phyloP scores from a whole-genome alignment of 169 alveolate species.

The Cystoisospora suis region DNA sequence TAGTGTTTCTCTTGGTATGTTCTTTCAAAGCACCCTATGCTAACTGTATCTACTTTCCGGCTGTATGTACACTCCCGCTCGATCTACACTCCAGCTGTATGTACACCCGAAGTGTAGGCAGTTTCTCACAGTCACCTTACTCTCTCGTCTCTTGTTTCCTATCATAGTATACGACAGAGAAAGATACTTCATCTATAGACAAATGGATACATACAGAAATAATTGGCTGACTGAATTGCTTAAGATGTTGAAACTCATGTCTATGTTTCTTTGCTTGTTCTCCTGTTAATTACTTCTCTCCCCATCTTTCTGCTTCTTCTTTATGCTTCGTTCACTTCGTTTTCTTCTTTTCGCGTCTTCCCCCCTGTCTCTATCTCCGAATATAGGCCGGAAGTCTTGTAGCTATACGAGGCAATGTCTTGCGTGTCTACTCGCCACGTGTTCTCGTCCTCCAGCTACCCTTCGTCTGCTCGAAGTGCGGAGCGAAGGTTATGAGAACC shows the following conservation, averaged over 20 bases:
- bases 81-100: no score
- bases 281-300: neutral
- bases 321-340: neutral
- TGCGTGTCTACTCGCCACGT: slow-evolving; percentile 21
- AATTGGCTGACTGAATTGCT: neutral
- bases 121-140: no score
- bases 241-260: neutral
- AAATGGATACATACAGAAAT: neutral
- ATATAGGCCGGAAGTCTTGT: slow-evolving; percentile 46
- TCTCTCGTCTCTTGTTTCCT: no score
- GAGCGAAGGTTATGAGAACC: neutral
- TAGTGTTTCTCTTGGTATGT: no score
- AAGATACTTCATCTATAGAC: neutral
- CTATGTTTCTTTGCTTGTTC: neutral
- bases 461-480: slow-evolving; percentile 38
- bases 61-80: no score
- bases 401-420: slow-evolving; percentile 39
- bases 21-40: no score
- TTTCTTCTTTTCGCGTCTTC: neutral
- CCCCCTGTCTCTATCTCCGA: neutral
- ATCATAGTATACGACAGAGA: no score
- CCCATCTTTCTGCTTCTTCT: neutral
- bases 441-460: slow-evolving; percentile 24
- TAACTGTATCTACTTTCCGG: no score
- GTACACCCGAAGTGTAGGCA: no score